Percentiles rank a stretch among this genome's conserved stretches.
These are phyloP conservation scores for Coemansia asiatica DNA, from an alignment of 192 early-diverging fungal species.

Conservation along the genomic window DNA sequence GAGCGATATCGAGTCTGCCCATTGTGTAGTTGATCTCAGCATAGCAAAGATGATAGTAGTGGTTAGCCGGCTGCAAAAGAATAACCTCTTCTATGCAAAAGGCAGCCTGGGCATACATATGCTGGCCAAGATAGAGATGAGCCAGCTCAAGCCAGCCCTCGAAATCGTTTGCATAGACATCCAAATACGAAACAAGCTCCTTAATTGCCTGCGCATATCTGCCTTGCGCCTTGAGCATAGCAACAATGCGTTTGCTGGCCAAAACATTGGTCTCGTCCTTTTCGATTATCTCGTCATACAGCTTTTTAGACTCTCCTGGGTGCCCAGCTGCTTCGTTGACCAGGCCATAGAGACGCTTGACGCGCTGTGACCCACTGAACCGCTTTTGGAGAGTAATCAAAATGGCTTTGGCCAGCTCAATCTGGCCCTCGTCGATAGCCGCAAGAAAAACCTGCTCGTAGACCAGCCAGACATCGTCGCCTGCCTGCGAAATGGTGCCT, in stretches of 20 bases:
- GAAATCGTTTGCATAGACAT: conserved; percentile 81
- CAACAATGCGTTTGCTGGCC: conserved; percentile 76
- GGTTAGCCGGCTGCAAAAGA: conserved; percentile 81
- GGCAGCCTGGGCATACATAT: conserved; percentile 79
- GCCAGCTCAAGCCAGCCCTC: conserved; percentile 90
- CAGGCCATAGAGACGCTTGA: conserved; percentile 75
- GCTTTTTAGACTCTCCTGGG: conserved; percentile 61
- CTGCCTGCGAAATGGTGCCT: conserved; percentile 10
- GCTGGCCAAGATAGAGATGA: conserved; percentile 66
- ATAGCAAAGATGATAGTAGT: conserved; percentile 82
- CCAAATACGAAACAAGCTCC: conserved; percentile 72
- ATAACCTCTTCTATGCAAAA: conserved; percentile 93
- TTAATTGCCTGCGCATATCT: conserved; percentile 69
- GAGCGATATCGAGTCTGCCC: conserved; percentile 63
- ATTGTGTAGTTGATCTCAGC: conserved; percentile 85
- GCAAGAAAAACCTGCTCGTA: conserved; percentile 83
- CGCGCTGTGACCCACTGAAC: conserved; percentile 71
- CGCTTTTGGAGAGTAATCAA: conserved; percentile 61
- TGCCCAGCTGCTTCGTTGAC: conserved; percentile 75
- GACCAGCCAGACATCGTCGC: conserved; percentile 60
- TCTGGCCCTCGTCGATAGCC: conserved; percentile 75
- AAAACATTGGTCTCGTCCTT: conserved; percentile 79
- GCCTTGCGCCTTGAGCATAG: conserved; percentile 68
- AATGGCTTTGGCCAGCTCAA: conserved; percentile 61
- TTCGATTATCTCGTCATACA: conserved; percentile 75